Percentiles rank a stretch among this genome's conserved stretches.
These are phyloP conservation scores for Didymella pomorum DNA, from an alignment of 2,329 filamentous ascomycete genomes.

Conservation along the genomic window DNA sequence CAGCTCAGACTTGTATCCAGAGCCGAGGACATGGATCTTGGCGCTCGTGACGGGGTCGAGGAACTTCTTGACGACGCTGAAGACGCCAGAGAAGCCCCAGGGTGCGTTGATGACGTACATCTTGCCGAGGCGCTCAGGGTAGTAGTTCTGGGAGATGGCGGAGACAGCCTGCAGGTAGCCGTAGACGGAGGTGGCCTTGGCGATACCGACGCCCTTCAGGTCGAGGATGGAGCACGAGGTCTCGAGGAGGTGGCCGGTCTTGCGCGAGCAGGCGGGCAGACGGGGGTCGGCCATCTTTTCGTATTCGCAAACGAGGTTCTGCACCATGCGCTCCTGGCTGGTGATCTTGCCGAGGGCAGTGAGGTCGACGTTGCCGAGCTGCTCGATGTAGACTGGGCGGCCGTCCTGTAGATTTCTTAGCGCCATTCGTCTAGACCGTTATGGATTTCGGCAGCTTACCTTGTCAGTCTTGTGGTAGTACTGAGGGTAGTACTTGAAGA, in stretches of 20 bases:
- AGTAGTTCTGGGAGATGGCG: conserved; percentile 96
- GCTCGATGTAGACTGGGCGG: conserved; percentile 95
- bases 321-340: conserved; percentile 88
- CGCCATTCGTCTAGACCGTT: not conserved
- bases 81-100: conserved; percentile 91
- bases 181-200: conserved; percentile 84
- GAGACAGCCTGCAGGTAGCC: conserved; percentile 86
- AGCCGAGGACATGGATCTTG: conserved; percentile 92
- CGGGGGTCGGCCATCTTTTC: conserved; percentile 94
- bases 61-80: conserved; percentile 88
- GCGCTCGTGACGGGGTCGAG: conserved; percentile 94
- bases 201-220: conserved; percentile 89
- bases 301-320: conserved; percentile 97
- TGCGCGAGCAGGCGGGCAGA: conserved; percentile 93
- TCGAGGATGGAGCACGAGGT: conserved; percentile 99
- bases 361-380: conserved; percentile 92
- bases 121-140: conserved; percentile 94
- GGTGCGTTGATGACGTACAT: conserved; percentile 98
- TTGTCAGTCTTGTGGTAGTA: conserved; percentile 99
- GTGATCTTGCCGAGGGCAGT: conserved; percentile 92
- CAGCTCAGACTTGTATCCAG: conserved; percentile 82
- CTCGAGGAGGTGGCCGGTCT: conserved; percentile 87
- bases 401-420: conserved; percentile 72
- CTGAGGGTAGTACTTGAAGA: conserved; percentile 94
- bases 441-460: conserved; percentile 50